These are phyloP conservation scores for Aspergillus viridinutans DNA, from an alignment of 2,329 filamentous ascomycete species.

Conservation along the genomic window DNA sequence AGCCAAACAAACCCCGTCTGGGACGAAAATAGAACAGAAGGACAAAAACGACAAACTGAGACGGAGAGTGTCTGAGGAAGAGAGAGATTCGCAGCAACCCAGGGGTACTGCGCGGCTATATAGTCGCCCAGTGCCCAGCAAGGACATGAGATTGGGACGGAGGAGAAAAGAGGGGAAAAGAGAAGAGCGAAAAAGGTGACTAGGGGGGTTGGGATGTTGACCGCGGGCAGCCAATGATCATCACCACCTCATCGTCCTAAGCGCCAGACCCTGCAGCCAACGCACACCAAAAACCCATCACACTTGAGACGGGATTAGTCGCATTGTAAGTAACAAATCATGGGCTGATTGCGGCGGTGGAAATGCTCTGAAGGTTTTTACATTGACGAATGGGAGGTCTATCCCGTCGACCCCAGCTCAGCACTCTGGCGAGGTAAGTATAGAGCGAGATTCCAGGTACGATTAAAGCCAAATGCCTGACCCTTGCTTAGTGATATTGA, in stretches of 20 bases:
- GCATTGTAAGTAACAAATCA: neutral
- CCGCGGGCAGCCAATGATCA: neutral
- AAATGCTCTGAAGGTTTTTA: neutral
- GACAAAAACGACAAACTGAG: conserved; percentile 28
- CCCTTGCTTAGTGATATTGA: neutral
- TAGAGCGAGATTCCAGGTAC: neutral
- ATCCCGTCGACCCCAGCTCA: neutral
- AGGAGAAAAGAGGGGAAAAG: conserved; percentile 1
- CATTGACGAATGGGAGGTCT: neutral
- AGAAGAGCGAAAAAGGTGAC: neutral
- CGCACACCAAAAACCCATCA: neutral
- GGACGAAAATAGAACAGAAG: conserved; percentile 32
- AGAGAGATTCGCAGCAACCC: conserved; percentile 10
- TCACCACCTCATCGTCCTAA: neutral
- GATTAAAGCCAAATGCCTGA: neutral
- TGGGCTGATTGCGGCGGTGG: neutral
- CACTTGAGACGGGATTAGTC: neutral
- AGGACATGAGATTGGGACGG: neutral
- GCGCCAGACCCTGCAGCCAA: neutral
- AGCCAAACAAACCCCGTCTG: conserved; percentile 36
- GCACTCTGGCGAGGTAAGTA: neutral
- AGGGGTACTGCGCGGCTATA: conserved; percentile 32
- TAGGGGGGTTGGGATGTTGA: neutral
- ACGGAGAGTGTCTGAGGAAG: conserved; percentile 28
- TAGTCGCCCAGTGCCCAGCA: conserved; percentile 11